Conservation (phyloP, 768 basidiomycete genomes). For the Panellus pusillus region DNA sequence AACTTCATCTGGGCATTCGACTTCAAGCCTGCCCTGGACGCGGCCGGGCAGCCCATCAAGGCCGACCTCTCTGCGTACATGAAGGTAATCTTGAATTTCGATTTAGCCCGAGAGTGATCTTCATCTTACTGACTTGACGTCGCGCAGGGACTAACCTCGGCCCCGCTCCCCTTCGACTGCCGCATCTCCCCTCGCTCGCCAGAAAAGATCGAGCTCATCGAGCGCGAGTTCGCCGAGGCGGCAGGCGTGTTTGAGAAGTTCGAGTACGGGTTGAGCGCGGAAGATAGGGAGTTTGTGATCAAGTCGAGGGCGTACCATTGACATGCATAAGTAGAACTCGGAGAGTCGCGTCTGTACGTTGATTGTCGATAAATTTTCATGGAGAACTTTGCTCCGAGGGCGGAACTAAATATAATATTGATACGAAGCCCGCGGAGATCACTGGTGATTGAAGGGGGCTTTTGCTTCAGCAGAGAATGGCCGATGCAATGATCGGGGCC, state of each 20-base stretch:
- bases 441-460: too few relatives aligned
- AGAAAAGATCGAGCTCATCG: slow-evolving; percentile 18
- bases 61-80: slow-evolving; percentile 17
- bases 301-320: background rate
- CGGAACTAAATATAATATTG: too few relatives aligned
- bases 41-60: slow-evolving; percentile 5
- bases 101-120: background rate
- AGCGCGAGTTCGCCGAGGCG: slow-evolving; percentile 19
- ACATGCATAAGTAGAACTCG: too few relatives aligned
- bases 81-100: slow-evolving; percentile 8
- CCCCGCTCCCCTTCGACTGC: too few relatives aligned
- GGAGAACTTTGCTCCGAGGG: too few relatives aligned
- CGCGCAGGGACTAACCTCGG: too few relatives aligned
- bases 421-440: too few relatives aligned
- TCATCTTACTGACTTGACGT: slow-evolving; percentile 17
- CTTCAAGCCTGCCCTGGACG: slow-evolving; percentile 18
- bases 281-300: slow-evolving; percentile 15
- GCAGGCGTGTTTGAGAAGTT: slow-evolving; percentile 14
- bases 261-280: slow-evolving; percentile 12
- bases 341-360: too few relatives aligned
- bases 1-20: slow-evolving; percentile 33
- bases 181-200: slow-evolving; percentile 24
- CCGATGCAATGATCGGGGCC: too few relatives aligned
- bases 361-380: too few relatives aligned
- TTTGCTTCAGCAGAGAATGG: too few relatives aligned